A percentile compares a stretch with the other conserved stretches of the same genome.
These are phyloP conservation scores for Cephaloascus albidus DNA, from an alignment of 805 yeast species.

Conservation along the genomic window DNA sequence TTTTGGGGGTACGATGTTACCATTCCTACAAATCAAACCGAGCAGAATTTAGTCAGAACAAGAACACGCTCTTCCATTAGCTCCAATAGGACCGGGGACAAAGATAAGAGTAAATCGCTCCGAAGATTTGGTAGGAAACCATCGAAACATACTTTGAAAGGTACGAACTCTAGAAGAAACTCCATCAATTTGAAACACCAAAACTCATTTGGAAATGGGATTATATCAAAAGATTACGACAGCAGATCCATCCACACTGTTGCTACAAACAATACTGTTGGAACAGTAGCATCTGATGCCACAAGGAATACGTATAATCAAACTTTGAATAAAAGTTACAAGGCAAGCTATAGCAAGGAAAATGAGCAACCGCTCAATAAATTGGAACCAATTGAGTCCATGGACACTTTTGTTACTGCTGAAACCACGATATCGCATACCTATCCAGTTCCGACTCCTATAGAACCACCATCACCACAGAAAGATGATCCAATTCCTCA, in stretches of 20 bases:
- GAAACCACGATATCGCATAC: background rate
- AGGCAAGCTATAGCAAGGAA: too few relatives aligned
- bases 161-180: slow-evolving; percentile 9
- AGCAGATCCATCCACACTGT: background rate
- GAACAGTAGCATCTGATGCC: background rate
- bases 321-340: background rate
- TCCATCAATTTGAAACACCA: background rate
- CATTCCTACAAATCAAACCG: slow-evolving; percentile 17
- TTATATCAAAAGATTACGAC: background rate
- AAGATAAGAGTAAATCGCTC: slow-evolving; percentile 1
- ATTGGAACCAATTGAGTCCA: background rate
- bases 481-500: too few relatives aligned
- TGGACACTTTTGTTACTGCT: slow-evolving; percentile 1
- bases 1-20: slow-evolving; percentile 42
- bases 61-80: slow-evolving; percentile 14
- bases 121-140: background rate
- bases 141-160: background rate
- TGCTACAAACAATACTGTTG: background rate
- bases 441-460: background rate
- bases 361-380: background rate
- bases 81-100: background rate
- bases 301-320: background rate
- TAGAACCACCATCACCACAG: background rate
- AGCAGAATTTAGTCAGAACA: slow-evolving; percentile 19
- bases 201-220: background rate